Conservation (phyloP, 192 early-diverging fungal genomes). For the Coemansia sp. region DNA sequence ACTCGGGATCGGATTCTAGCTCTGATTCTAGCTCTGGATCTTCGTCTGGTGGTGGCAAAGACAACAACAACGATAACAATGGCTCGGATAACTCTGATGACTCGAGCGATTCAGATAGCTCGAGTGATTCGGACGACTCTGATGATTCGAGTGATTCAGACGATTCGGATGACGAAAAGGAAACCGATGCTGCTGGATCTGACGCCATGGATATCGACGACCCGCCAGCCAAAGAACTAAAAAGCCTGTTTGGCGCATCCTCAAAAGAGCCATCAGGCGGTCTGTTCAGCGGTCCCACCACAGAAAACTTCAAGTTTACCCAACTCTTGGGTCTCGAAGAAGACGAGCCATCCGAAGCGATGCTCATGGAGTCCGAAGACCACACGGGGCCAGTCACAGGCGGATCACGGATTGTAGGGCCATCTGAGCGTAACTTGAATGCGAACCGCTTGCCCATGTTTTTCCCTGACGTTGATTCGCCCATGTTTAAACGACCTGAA, state of each 20-base stretch:
- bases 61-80: not conserved
- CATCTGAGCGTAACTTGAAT: conserved; percentile 43
- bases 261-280: conserved; percentile 2
- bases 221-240: not conserved
- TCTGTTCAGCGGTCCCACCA: conserved; percentile 1
- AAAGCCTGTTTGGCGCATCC: conserved; percentile 16
- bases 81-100: not conserved
- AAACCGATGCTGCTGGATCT: not conserved
- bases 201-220: conserved; percentile 41
- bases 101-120: conserved; percentile 6
- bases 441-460: conserved; percentile 47
- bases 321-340: conserved; percentile 43
- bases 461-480: conserved; percentile 41
- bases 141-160: conserved; percentile 13
- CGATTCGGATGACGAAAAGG: not conserved
- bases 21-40: conserved; percentile 14
- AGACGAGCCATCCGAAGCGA: conserved; percentile 40
- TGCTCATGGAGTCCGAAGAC: not conserved
- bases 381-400: conserved; percentile 30
- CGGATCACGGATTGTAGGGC: conserved; percentile 20
- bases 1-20: conserved; percentile 13
- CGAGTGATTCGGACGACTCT: conserved; percentile 6
- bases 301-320: conserved; percentile 34
- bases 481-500: conserved; percentile 37
- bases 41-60: not conserved